phyloP scores from a whole-genome alignment of 2,329 filamentous ascomycete species.

The Phyllosticta paracitricarpa region DNA sequence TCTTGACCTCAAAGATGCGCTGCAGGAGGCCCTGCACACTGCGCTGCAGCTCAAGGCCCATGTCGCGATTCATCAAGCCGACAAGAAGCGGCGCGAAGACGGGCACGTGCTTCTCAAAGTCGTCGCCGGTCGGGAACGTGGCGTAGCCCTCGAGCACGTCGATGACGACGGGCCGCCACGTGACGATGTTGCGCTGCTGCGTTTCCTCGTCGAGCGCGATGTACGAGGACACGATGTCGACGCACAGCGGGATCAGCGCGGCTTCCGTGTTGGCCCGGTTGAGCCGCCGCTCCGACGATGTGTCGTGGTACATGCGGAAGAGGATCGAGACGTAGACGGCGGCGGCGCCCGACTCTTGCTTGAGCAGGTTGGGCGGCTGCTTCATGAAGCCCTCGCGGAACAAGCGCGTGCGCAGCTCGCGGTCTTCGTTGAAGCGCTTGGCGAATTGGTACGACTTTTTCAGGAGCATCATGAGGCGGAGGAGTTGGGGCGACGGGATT shows the following conservation, averaged over 20 bases:
- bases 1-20: slow-evolving; percentile 60
- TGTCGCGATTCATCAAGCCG: slow-evolving; percentile 71
- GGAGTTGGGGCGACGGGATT: slow-evolving; percentile 80
- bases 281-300: slow-evolving; percentile 68
- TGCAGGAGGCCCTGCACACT: slow-evolving; percentile 69
- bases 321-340: slow-evolving; percentile 93
- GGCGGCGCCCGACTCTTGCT: slow-evolving; percentile 88
- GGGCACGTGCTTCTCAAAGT: slow-evolving; percentile 69
- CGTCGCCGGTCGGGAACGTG: slow-evolving; percentile 67
- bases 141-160: slow-evolving; percentile 91
- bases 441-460: slow-evolving; percentile 97
- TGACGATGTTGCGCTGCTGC: slow-evolving; percentile 91
- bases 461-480: slow-evolving; percentile 84
- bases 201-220: slow-evolving; percentile 85
- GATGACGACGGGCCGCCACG: slow-evolving; percentile 94
- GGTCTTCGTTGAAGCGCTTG: slow-evolving; percentile 94
- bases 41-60: slow-evolving; percentile 66
- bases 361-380: slow-evolving; percentile 92
- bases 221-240: slow-evolving; percentile 84
- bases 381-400: slow-evolving; percentile 99
- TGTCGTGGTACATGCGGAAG: slow-evolving; percentile 94
- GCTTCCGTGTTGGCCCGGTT: slow-evolving; percentile 77
- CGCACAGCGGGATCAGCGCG: slow-evolving; percentile 87
- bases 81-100: slow-evolving; percentile 82
- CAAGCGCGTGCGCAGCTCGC: slow-evolving; percentile 83